Conservation (phyloP, 768 basidiomycete genomes). For the Pulveroboletus sp. region DNA sequence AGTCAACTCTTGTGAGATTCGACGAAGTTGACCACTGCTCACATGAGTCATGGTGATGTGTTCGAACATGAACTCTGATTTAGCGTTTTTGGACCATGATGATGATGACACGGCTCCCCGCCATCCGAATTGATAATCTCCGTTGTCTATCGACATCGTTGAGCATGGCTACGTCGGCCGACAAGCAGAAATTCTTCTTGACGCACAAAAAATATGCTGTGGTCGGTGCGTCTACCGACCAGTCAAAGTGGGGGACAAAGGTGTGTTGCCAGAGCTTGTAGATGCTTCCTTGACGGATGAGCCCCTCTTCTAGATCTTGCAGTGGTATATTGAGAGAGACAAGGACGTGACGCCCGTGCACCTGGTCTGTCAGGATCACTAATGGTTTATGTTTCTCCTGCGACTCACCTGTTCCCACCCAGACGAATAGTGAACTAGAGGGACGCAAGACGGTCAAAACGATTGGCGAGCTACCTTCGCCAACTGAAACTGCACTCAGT, state of each 20-base stretch:
- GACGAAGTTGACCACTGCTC: too few species aligned
- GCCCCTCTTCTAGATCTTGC: constrained; percentile 52
- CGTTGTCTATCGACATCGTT: constrained; percentile 8
- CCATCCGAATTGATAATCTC: neutral
- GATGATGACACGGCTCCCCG: constrained; percentile 6
- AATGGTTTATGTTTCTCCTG: neutral
- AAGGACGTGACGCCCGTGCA: constrained; percentile 71
- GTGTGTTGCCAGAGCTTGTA: constrained; percentile 26
- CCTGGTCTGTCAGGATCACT: constrained; percentile 45
- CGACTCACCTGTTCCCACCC: constrained; percentile 1
- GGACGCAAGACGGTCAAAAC: constrained; percentile 55
- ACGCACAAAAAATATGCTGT: constrained; percentile 68
- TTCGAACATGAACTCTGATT: neutral
- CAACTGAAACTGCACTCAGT: constrained; percentile 69
- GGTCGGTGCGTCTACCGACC: constrained; percentile 79
- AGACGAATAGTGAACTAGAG: constrained; percentile 74
- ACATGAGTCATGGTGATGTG: neutral
- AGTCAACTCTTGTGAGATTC: too few species aligned
- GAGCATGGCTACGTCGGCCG: constrained; percentile 31
- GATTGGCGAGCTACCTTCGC: constrained; percentile 55
- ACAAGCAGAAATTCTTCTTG: constrained; percentile 56
- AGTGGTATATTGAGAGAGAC: constrained; percentile 68
- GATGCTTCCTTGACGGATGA: neutral
- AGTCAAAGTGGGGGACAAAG: constrained; percentile 76
- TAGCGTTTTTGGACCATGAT: neutral